Evolutionary conservation across 208 protist genomes (phyloP).

Genomic region (Leishmania tarentolae): DNA sequence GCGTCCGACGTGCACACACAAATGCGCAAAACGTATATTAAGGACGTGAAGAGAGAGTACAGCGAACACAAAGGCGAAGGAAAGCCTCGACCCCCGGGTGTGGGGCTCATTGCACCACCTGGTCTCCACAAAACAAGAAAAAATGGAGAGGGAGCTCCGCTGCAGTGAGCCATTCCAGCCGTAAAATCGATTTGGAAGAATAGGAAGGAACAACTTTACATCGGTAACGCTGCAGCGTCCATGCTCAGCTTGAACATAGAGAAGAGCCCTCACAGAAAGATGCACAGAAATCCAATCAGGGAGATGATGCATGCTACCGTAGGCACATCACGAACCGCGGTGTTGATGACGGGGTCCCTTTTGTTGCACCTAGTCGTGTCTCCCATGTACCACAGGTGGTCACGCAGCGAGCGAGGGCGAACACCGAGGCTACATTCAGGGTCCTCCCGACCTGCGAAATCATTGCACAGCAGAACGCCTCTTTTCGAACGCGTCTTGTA

Average conservation of each 20-base stretch:
- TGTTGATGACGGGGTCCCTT: neutral
- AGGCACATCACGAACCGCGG: neutral
- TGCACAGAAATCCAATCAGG: neutral
- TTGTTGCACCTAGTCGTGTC: neutral
- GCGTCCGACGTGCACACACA: no score
- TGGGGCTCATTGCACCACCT: neutral
- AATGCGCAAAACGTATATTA: neutral
- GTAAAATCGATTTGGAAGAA: neutral
- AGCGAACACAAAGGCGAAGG: neutral
- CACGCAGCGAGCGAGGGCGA: neutral
- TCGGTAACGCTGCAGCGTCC: neutral
- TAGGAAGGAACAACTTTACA: neutral
- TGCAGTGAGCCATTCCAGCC: neutral
- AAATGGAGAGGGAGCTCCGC: neutral
- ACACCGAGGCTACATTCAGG: neutral
- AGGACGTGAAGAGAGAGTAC: neutral
- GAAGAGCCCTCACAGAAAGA: neutral
- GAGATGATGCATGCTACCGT: neutral
- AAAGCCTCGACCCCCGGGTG: neutral
- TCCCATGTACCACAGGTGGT: conserved; percentile 6
- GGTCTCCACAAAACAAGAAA: neutral
- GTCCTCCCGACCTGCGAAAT: neutral
- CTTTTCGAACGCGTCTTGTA: conserved; percentile 9
- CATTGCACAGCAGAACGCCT: neutral
- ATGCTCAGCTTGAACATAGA: neutral